Evolutionary conservation across 306 rosid genomes (phyloP), one percentile per base, ranked within the genome.

Genomic region (Gillenia trifoliata): DNA sequence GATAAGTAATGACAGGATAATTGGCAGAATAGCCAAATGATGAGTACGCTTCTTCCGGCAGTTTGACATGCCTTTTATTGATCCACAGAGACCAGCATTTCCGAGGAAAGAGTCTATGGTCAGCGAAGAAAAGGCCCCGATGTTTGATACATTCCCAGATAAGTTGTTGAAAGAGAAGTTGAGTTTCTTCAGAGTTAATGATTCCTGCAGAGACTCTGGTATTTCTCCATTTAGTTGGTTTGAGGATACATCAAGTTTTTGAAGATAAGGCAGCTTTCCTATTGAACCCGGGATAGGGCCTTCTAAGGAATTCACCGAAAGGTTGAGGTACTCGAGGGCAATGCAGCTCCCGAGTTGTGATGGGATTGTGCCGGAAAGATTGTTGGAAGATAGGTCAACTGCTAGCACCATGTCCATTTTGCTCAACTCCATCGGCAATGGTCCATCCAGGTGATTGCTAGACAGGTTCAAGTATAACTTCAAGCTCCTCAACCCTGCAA

Each of bases 391-490:
- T 41, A 94, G 73, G 61, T 94, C 99, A 68, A 94, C 84, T 22
- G 92, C 89, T 22, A 94, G 86, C 36, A 94, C 90, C 99, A 94
- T 91, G 52, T 91, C 93, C 99, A 94, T 94, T 88, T 94, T 94
- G 74, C 93, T 88, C 28, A 94, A 83, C 81, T 94, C 96, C 61
- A 91, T 81, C 71, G 97, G 96, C 11, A 94, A 43, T 34, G 81
- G 66, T 6, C 99, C 97, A 30, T 79, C 59, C 52, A 94, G 80
- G 82, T 78, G 66, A 69, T 90, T 94, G 67, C 85, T 86, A 30
- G 99, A 94, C 68, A 91, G 76, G 62, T 91, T 92, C 88, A 94
- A 71, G 84, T 90, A 88, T 7, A 94, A 75, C 78, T 94, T 94
- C 95, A 94, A 86, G 88, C 97, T 94, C n/a, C 82, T 71, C 85